Conservation (phyloP, 2,329 filamentous ascomycete genomes). For the Aureobasidium mangrovei region DNA sequence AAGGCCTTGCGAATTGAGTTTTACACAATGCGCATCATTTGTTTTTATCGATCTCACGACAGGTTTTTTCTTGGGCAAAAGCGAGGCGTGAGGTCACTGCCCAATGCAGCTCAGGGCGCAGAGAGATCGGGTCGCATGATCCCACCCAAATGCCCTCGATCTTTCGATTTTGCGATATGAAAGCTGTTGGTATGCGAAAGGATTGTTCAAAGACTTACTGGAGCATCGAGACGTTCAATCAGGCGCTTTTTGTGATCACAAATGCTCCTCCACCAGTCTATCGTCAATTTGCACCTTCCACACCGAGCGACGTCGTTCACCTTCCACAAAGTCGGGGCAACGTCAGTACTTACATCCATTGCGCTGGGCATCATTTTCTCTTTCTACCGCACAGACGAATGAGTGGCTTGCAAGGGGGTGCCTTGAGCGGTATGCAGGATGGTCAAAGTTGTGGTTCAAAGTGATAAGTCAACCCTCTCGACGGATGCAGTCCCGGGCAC, state of each 20-base stretch:
- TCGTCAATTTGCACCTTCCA: constrained; percentile 1
- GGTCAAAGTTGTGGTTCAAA: constrained; percentile 8
- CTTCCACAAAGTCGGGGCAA: not conserved
- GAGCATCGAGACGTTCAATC: too few relatives aligned
- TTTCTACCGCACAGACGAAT: not conserved
- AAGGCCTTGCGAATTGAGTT: too few relatives aligned
- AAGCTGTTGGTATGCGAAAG: not conserved
- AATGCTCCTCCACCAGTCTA: not conserved
- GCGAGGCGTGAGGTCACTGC: not conserved
- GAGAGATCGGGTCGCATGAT: too few relatives aligned
- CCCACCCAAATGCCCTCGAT: too few relatives aligned
- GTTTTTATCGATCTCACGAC: not conserved
- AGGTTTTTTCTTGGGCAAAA: not conserved
- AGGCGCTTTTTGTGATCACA: not conserved
- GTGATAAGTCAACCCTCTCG: constrained; percentile 8
- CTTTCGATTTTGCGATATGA: not conserved
- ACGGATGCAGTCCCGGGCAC: not conserved
- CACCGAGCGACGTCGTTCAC: not conserved
- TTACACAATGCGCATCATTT: too few relatives aligned
- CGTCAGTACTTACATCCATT: constrained; percentile 12
- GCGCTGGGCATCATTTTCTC: not conserved
- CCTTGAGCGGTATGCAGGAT: constrained; percentile 7
- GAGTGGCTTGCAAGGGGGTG: constrained; percentile 14
- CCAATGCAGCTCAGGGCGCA: not conserved
- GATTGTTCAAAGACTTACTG: not conserved